Conservation (phyloP, 108 stramenopile species). For the Craspedostauros australis region DNA sequence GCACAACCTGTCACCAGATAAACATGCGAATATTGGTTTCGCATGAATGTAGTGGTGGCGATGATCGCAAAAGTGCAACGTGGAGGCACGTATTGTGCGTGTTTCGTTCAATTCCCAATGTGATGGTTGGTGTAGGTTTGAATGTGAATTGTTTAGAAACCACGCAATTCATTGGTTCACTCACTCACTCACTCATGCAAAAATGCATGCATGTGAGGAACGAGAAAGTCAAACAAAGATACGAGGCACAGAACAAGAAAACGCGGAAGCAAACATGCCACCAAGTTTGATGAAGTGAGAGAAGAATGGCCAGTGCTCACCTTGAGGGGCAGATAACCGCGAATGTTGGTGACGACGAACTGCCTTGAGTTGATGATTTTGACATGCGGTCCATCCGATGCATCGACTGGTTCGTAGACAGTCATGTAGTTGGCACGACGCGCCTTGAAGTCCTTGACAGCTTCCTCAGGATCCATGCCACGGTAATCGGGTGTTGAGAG, state of each 20-base stretch:
- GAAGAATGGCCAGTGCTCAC: too few species aligned
- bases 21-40: background rate
- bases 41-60: background rate
- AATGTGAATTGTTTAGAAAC: too few species aligned
- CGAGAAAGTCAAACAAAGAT: conserved; percentile 1
- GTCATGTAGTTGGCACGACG: conserved; percentile 80
- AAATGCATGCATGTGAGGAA: too few species aligned
- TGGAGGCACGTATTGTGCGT: too few species aligned
- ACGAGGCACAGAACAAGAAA: conserved; percentile 3
- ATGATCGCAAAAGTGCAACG: too few species aligned
- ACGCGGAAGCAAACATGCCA: background rate
- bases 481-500: conserved; percentile 85
- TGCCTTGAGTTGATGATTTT: conserved; percentile 83
- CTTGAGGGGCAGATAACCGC: conserved; percentile 84
- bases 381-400: conserved; percentile 70
- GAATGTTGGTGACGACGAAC: conserved; percentile 79
- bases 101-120: too few species aligned
- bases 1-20: conserved; percentile 48
- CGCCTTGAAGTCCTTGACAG: conserved; percentile 76
- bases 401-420: conserved; percentile 86
- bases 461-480: conserved; percentile 62
- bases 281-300: background rate
- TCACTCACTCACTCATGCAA: too few species aligned
- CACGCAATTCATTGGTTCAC: too few species aligned
- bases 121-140: too few species aligned